These are phyloP conservation scores for Quercus variabilis DNA, from an alignment of 306 rosid species.

Conservation along the genomic window DNA sequence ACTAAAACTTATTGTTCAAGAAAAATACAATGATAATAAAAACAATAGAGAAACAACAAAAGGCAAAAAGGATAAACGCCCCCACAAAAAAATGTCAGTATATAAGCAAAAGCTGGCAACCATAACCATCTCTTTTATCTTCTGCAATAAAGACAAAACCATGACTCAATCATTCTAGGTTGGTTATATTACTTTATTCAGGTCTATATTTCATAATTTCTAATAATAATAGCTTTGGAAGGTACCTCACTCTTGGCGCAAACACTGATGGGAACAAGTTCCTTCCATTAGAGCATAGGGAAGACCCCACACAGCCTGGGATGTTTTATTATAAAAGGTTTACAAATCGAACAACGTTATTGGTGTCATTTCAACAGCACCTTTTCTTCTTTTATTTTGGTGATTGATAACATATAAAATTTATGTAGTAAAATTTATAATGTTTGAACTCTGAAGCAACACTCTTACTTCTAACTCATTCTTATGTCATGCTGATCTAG, in stretches of 20 bases:
- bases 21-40: neutral
- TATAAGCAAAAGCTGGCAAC: conserved; percentile 24
- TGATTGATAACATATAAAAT: no score
- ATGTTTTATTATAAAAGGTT: neutral
- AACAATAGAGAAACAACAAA: neutral
- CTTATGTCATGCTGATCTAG: no score
- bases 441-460: no score
- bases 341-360: no score
- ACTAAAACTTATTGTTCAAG: neutral
- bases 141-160: conserved; percentile 26
- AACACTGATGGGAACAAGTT: conserved; percentile 16
- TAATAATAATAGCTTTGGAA: conserved; percentile 3
- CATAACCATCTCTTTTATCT: conserved; percentile 20
- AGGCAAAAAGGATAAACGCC: neutral
- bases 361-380: no score
- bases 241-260: conserved; percentile 11
- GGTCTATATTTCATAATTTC: conserved; percentile 24
- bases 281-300: neutral
- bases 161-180: conserved; percentile 8
- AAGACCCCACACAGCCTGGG: conserved; percentile 27
- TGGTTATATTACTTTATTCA: conserved; percentile 20
- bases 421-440: no score
- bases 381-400: no score
- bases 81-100: conserved; percentile 23
- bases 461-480: no score